Evolutionary conservation across 1,284 basidiomycete genomes (phyloP).

Genomic region (Naganishia sp.): DNA sequence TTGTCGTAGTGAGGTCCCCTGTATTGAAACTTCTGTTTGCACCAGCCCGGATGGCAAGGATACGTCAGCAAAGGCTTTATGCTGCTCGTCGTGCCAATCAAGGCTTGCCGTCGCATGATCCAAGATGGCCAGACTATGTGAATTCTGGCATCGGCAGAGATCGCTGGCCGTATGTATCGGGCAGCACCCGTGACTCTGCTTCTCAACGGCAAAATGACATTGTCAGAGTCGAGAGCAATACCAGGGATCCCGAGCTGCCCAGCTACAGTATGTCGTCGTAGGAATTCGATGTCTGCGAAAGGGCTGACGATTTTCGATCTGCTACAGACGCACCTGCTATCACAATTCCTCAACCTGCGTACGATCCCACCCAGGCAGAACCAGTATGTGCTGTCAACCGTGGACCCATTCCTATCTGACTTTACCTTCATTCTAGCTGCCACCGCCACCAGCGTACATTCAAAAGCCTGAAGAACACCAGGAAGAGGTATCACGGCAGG

Average conservation of each 20-base stretch:
- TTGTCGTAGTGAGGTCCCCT: too few relatives aligned
- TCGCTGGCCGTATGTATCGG: too few relatives aligned
- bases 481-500: slow-evolving; percentile 3
- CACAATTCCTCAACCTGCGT: slow-evolving; percentile 16
- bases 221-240: slow-evolving; percentile 17
- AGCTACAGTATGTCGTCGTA: slow-evolving; percentile 11
- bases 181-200: neutral
- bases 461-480: neutral
- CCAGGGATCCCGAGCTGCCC: slow-evolving; percentile 11
- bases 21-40: neutral
- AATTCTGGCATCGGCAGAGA: neutral
- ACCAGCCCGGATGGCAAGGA: slow-evolving; percentile 13
- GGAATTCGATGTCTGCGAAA: neutral
- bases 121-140: slow-evolving; percentile 2
- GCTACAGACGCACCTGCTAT: slow-evolving; percentile 16
- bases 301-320: neutral
- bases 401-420: neutral
- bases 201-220: slow-evolving; percentile 5
- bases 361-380: neutral
- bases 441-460: slow-evolving; percentile 16
- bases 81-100: slow-evolving; percentile 15
- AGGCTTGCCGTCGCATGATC: neutral
- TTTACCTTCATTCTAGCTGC: neutral
- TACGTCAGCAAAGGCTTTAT: slow-evolving; percentile 22
- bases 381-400: neutral